Base-by-base conservation (phyloP, 495 filamentous ascomycete species). In the Annulohypoxylon maeteangense region DNA sequence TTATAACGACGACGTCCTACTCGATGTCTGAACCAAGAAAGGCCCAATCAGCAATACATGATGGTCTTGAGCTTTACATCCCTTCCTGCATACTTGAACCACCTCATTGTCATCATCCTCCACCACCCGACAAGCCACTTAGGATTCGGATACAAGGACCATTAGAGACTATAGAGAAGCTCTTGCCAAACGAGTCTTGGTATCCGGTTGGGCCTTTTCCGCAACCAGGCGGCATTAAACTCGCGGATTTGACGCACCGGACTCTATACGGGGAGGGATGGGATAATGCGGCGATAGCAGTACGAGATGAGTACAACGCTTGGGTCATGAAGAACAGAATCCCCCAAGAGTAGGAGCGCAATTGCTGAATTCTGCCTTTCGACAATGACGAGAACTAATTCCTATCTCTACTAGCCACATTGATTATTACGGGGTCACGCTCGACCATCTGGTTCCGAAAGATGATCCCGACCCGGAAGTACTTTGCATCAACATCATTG, bases 361-460 rank as follows among this genome's bases (percentile, higher is more conserved):
- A 27, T 23, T 7, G n/a, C n/a, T 3, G 18, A 7, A 2, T 12
- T 12, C 20, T 3, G n/a, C n/a, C n/a, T n/a, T n/a, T n/a, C n/a
- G n/a, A n/a, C n/a, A n/a, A n/a, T n/a, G n/a, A n/a, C n/a, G n/a
- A n/a, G n/a, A n/a, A n/a, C n/a, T n/a, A n/a, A n/a, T n/a, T n/a
- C n/a, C n/a, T n/a, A n/a, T n/a, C n/a, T n/a, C n/a, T 10, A 25
- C 14, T 23, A 80, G 77, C n/a, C 22, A 71, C 50, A 80, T 83
- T 68, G 78, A 82, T 65, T 80, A 80, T 55, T 81, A 81, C 69
- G 77, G 79, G 14, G 74, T 81, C 18, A 80, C 76, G 60, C 81
- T 82, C 56, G 79, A 82, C 66, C 75, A 82, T 62, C 75, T 79
- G 55, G 74, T 79, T 20, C 75, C 74, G 16, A 38, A 58, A 22